Evolutionary conservation across 768 basidiomycete genomes (phyloP).

Genomic region (Lactarius hengduanensis): DNA sequence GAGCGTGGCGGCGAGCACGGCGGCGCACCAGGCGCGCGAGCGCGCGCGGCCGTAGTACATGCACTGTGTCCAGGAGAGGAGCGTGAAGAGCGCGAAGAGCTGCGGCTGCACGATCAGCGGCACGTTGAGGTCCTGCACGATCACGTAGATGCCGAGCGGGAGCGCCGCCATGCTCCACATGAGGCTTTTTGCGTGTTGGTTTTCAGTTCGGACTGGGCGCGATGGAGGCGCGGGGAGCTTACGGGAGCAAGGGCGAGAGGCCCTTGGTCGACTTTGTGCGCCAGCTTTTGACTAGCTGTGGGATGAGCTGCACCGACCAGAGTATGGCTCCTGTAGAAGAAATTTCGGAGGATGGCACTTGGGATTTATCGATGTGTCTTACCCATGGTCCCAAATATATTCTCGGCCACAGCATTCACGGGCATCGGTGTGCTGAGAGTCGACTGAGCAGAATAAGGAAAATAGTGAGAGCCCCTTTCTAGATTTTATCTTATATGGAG

Average conservation of each 20-base stretch:
- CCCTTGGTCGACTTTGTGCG: constrained; percentile 65
- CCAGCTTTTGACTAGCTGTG: constrained; percentile 74
- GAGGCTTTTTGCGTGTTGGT: constrained; percentile 43
- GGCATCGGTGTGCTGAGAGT: constrained; percentile 37
- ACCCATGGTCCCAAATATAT: constrained; percentile 64
- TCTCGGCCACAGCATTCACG: constrained; percentile 55
- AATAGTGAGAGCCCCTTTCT: too few relatives aligned
- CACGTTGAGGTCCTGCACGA: constrained; percentile 65
- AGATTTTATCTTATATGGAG: background rate
- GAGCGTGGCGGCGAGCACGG: constrained; percentile 42
- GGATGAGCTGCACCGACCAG: constrained; percentile 67
- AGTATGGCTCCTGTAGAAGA: constrained; percentile 53
- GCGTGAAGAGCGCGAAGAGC: constrained; percentile 56
- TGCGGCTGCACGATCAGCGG: constrained; percentile 71
- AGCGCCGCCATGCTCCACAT: constrained; percentile 60
- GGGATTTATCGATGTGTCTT: background rate
- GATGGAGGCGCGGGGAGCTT: constrained; percentile 8
- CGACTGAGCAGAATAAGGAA: background rate
- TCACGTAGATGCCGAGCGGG: constrained; percentile 66
- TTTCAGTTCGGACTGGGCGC: background rate
- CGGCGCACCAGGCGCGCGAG: constrained; percentile 37
- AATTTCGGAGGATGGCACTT: constrained; percentile 42
- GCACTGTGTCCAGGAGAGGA: constrained; percentile 73
- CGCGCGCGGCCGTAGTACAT: constrained; percentile 58
- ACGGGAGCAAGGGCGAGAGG: constrained; percentile 68